Base-by-base conservation (phyloP, 108 stramenopile genomes). In the Nitzschia inconspicua region DNA sequence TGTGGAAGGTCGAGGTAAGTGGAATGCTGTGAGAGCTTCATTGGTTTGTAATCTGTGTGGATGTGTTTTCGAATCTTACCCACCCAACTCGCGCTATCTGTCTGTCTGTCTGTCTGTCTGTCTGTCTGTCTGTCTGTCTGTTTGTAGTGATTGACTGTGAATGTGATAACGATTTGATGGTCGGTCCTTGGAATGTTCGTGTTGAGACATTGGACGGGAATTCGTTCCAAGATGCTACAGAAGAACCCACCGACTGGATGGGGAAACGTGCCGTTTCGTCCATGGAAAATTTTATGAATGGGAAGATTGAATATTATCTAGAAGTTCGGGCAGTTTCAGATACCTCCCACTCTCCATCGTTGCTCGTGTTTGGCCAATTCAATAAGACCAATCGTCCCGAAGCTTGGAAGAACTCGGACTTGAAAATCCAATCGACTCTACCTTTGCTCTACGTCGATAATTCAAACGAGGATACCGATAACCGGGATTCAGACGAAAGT, bases 331-430 rank as follows among this genome's bases (percentile, higher is more conserved):
- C 70, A 26, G 5, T 10, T 7, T 57, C 37, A 27, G 32, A 31
- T 29, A 50, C 29, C 23, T 44, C 50, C 11, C 42, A 46, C 2
- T 26, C 43, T 19, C 80, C 77, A 2, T 46, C 60, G 19, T 79
- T 77, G 16, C 80, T 92, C 46, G 70, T 78, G 0, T 76, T 87
- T 22, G 36, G 49, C 16, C 60, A 54, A 2, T 93, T 85, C 52
- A 82, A 59, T 8, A 85, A 84, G 44, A 47, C 63, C 41, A 57
- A 63, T n/a, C 70, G 91, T 5, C 91, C 91, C 23, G 13, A 30
- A 16, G 85, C 91, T 16, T 93, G 91, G 91, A 93, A 87, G 66
- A 77, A 72, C 8, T 68, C 52, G 10, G 91, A 93, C 40, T 37
- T 83, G 27, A 87, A 87, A 58, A 75, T 93, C 13, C 85, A 93